These are phyloP conservation scores for Viola pubescens DNA, from an alignment of 441 rosid species.

Conservation along the genomic window DNA sequence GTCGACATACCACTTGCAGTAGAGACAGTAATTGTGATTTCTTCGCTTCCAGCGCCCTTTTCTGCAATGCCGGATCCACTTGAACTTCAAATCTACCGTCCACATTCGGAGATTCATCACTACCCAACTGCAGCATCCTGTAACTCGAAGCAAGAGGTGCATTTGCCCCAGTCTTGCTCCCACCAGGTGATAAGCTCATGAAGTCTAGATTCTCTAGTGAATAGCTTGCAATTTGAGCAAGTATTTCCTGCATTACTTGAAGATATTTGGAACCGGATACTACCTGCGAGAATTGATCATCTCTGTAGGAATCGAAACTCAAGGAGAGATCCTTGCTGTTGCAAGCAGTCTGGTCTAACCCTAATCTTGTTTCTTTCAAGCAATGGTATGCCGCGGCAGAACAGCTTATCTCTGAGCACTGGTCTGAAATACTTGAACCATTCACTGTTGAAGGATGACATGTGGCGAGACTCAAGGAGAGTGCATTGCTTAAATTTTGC, in stretches of 20 bases:
- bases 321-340: slow-evolving; percentile 46
- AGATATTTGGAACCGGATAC: slow-evolving; percentile 61
- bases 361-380: slow-evolving; percentile 29
- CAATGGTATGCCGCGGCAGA: slow-evolving; percentile 25
- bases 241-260: slow-evolving; percentile 69
- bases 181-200: slow-evolving; percentile 23
- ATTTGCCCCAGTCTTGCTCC: slow-evolving; percentile 22
- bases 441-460: slow-evolving; percentile 29
- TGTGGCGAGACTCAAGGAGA: slow-evolving; percentile 71
- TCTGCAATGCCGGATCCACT: slow-evolving; percentile 25
- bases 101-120: slow-evolving; percentile 24
- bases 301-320: slow-evolving; percentile 29
- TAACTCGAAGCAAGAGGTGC: slow-evolving; percentile 18
- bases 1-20: slow-evolving; percentile 58
- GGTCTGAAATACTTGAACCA: slow-evolving; percentile 38
- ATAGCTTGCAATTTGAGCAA: slow-evolving; percentile 68
- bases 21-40: slow-evolving; percentile 56
- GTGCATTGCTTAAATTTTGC: slow-evolving; percentile 39
- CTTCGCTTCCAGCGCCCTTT: slow-evolving; percentile 40
- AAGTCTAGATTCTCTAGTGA: slow-evolving; percentile 51
- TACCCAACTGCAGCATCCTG: slow-evolving; percentile 13
- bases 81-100: slow-evolving; percentile 21
- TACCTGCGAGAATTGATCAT: slow-evolving; percentile 33
- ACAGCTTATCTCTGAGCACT: slow-evolving; percentile 45
- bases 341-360: slow-evolving; percentile 49